These are phyloP conservation scores for Zygotorulaspora mrakii DNA, from an alignment of 1,139 yeast genomes.

Conservation along the genomic window DNA sequence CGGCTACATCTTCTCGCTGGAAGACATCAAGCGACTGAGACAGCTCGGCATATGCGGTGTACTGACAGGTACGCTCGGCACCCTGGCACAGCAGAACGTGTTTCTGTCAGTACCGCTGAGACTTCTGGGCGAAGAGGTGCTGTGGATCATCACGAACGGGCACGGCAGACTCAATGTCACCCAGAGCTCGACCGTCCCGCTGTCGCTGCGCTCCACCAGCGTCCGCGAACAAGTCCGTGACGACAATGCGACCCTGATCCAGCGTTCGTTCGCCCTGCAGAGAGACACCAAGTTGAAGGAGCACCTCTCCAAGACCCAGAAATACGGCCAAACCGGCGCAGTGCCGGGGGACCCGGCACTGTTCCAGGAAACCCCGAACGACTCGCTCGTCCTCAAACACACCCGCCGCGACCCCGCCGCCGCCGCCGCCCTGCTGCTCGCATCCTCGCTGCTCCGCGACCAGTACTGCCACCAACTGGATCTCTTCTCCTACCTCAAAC, in stretches of 20 bases:
- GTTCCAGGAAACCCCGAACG: slow-evolving; percentile 10
- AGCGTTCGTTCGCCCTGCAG: slow-evolving; percentile 21
- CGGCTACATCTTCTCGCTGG: slow-evolving; percentile 48
- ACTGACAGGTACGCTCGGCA: slow-evolving; percentile 74
- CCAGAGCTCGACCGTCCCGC: slow-evolving; percentile 25
- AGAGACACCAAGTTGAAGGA: slow-evolving; percentile 21
- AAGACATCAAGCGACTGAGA: slow-evolving; percentile 52
- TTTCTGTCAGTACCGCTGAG: slow-evolving; percentile 80
- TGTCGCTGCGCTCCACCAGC: neutral
- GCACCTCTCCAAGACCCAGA: slow-evolving; percentile 19
- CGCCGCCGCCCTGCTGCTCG: neutral
- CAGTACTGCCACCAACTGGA: neutral
- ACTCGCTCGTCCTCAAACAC: slow-evolving; percentile 7
- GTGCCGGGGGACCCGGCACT: neutral
- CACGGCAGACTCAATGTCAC: slow-evolving; percentile 31
- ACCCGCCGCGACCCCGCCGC: no score
- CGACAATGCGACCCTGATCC: slow-evolving; percentile 1
- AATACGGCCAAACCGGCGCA: slow-evolving; percentile 17
- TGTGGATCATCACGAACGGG: slow-evolving; percentile 54
- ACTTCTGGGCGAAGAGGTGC: slow-evolving; percentile 66
- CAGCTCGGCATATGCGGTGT: slow-evolving; percentile 63
- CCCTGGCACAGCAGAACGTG: slow-evolving; percentile 87
- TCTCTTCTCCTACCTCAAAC: slow-evolving; percentile 38
- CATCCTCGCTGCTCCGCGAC: neutral
- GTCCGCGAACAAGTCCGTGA: neutral